phyloP scores from a whole-genome alignment of 2,329 filamentous ascomycete genomes.

The Parasarocladium wereldwijsianum region DNA sequence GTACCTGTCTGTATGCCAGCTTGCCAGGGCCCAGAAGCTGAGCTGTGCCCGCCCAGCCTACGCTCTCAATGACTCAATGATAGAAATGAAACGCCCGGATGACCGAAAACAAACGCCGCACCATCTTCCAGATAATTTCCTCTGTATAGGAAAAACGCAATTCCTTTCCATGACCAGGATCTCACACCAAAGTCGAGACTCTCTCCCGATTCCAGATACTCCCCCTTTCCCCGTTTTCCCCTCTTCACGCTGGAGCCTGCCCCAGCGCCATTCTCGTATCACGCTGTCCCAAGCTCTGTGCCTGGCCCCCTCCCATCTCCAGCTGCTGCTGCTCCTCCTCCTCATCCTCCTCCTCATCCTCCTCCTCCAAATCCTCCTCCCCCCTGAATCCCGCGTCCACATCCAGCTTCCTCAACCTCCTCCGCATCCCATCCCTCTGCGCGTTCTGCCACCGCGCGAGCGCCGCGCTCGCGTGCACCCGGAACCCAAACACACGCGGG shows the following conservation, averaged over 20 bases:
- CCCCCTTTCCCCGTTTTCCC: background rate
- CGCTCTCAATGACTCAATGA: too few relatives aligned
- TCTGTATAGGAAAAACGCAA: too few relatives aligned
- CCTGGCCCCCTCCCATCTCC: conserved; percentile 14
- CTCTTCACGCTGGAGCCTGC: conserved; percentile 2
- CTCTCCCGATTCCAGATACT: too few relatives aligned
- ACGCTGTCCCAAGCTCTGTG: too few relatives aligned
- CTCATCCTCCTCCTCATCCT: conserved; percentile 38
- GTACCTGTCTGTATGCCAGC: too few relatives aligned
- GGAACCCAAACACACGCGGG: conserved; percentile 87
- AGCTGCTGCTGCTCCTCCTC: conserved; percentile 24
- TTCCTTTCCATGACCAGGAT: too few relatives aligned
- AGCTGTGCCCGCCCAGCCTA: too few relatives aligned
- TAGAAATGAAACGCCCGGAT: too few relatives aligned
- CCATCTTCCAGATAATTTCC: too few relatives aligned
- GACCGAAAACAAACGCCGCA: too few relatives aligned
- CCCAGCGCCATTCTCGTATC: conserved; percentile 6
- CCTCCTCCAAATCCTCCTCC: conserved; percentile 44
- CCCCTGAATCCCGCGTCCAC: conserved; percentile 73
- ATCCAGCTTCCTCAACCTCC: conserved; percentile 53
- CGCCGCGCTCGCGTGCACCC: conserved; percentile 78
- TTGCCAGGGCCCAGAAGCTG: too few relatives aligned
- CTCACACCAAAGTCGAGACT: too few relatives aligned
- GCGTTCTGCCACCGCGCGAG: conserved; percentile 83
- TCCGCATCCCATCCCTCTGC: conserved; percentile 69